These are phyloP conservation scores for Penicillium flavigenum DNA, from an alignment of 495 filamentous ascomycete genomes.

Conservation along the genomic window DNA sequence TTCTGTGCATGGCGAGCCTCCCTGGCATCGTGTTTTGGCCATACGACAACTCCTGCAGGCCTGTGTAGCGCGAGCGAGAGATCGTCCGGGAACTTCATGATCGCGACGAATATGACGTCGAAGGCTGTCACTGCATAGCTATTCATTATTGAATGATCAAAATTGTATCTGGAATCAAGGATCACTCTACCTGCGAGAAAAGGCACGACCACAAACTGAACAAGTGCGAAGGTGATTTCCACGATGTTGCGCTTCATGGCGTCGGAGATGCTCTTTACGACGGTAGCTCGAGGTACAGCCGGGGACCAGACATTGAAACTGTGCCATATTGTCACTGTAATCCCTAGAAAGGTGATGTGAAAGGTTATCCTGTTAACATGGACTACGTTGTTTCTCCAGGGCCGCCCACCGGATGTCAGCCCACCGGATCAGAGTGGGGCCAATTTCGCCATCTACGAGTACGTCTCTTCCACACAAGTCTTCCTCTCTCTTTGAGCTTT, in stretches of 20 bases:
- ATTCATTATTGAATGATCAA: neutral
- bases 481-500: too few species aligned
- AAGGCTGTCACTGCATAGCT: neutral
- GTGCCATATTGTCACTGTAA: neutral
- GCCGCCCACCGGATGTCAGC: neutral
- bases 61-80: neutral
- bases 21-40: neutral
- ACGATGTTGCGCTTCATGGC: neutral
- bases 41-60: neutral
- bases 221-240: neutral
- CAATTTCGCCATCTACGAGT: too few species aligned
- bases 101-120: neutral
- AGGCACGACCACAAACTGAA: neutral
- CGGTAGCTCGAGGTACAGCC: neutral
- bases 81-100: neutral
- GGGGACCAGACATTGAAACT: neutral
- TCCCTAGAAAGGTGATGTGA: neutral
- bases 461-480: too few species aligned
- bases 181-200: constrained; percentile 2
- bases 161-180: neutral
- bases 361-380: neutral
- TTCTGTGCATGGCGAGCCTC: neutral
- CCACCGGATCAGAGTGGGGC: neutral
- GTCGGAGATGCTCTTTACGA: constrained; percentile 4
- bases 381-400: neutral